Percentiles rank a stretch among this genome's conserved stretches.
Conservation (phyloP, 1,284 basidiomycete species). For the Paramarasmius palmivorus region DNA sequence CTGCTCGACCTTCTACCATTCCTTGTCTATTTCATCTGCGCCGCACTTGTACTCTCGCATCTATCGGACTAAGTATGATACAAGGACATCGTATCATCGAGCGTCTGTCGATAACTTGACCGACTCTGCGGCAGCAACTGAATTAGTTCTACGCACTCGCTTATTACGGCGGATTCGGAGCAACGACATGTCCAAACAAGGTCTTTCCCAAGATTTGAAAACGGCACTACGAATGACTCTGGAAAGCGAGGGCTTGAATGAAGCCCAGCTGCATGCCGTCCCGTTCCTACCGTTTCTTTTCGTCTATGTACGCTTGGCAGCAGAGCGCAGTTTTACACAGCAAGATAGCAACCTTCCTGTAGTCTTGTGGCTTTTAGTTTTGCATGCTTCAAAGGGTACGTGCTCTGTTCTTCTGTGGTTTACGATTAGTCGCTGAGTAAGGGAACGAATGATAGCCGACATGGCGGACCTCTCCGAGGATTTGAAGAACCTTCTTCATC, state of each 20-base stretch:
- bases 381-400: not conserved
- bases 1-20: conserved; percentile 41
- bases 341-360: not conserved
- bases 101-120: conserved; percentile 31
- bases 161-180: conserved; percentile 44
- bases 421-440: not conserved
- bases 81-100: conserved; percentile 34
- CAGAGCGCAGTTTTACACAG: conserved; percentile 20
- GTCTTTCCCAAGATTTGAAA: conserved; percentile 46
- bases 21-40: conserved; percentile 42
- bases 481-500: not conserved
- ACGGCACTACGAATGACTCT: conserved; percentile 51
- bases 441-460: not conserved
- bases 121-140: conserved; percentile 46
- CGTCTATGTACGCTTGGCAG: conserved; percentile 15
- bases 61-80: conserved; percentile 57
- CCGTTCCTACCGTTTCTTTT: conserved; percentile 36
- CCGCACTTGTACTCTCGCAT: conserved; percentile 65
- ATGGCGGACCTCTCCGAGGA: not conserved
- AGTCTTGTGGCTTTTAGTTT: not conserved
- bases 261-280: conserved; percentile 37
- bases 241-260: conserved; percentile 47
- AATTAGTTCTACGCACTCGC: conserved; percentile 43
- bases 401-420: not conserved
- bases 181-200: conserved; percentile 28